Conservation (phyloP, 2,329 filamentous ascomycete genomes). For the Fusarium odoratissimum region DNA sequence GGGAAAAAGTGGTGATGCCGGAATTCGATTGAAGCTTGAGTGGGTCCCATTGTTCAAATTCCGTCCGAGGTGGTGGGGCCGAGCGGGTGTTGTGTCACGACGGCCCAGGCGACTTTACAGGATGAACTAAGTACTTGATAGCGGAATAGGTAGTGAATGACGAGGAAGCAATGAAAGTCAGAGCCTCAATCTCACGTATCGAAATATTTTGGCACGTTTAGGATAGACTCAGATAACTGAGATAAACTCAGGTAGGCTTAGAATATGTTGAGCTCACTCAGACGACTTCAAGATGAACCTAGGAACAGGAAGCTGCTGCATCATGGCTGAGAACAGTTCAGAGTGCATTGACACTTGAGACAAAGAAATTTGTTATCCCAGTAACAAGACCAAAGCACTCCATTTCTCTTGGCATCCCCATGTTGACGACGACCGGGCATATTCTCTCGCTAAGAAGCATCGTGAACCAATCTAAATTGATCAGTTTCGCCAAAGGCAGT, state of each 20-base stretch:
- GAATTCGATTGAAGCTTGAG: conserved; percentile 26
- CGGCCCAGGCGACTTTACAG: neutral
- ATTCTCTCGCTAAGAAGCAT: neutral
- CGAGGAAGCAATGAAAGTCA: rapidly evolving
- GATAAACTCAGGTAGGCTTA: neutral
- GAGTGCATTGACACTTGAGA: neutral
- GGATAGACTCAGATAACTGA: neutral
- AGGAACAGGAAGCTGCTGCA: neutral
- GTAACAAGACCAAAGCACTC: neutral
- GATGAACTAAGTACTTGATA: neutral
- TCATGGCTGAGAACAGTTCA: neutral
- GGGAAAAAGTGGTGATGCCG: conserved; percentile 27
- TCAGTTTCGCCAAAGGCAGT: neutral
- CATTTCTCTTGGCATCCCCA: neutral
- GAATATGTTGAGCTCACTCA: neutral
- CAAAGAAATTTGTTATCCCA: neutral
- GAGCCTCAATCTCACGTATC: neutral
- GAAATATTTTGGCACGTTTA: neutral
- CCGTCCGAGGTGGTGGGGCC: conserved; percentile 24
- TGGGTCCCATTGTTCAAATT: conserved; percentile 16
- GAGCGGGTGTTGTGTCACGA: neutral
- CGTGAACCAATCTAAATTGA: neutral
- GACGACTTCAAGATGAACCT: neutral
- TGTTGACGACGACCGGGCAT: neutral
- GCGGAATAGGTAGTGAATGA: neutral